Base-by-base conservation (phyloP, 306 rosid species). In the Echinosophora koreensis region DNA sequence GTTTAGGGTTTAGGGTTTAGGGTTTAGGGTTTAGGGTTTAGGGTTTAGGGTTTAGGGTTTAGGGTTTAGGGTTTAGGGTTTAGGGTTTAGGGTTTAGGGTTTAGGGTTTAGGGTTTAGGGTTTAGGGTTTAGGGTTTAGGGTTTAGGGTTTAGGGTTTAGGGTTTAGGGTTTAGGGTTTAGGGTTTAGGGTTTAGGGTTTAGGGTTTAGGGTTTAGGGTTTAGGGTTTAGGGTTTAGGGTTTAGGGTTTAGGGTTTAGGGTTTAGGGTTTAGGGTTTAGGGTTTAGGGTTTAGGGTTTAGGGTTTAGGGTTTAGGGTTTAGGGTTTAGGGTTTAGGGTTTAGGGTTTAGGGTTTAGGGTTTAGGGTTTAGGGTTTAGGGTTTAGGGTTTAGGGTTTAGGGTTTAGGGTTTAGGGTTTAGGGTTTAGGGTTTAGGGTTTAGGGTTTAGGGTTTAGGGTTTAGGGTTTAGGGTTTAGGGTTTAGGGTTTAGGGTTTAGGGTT, bases 141-240 rank as follows among this genome's bases (percentile, higher is more conserved):
- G 67, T 5, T 72, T 52, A 22, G 13, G 76, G 76, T 9, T 52
- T 51, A 57, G 69, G 38, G 39, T 69, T 69, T 79, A 35, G 77
- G 83, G 63, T 70, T 79, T 61, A 60, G 77, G 77, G 72, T 60
- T 70, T 47, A 30, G 71, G 77, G 77, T 70, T 44, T 60, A 22
- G 50, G 83, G 77, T 59, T 79, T 49, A 14, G 62, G 74, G 74
- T 69, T 60, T 58, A 63, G 71, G 72, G 52, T 61, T 64, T 22
- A 22, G 39, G 73, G 52, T 50, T 76, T 34, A 22, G 49, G 76
- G 65, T 30, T 51, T 54, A 22, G 46, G 64, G 65, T 49, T 71
- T 32, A 46, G 63, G 76, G 64, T 54, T 51, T 71, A 55, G 64
- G 74, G 74, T 69, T 69, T 71, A 55, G 64, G 76, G 47, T 52